Base-by-base conservation (phyloP, 2,329 filamentous ascomycete species). In the Fusarium phyllophilum region DNA sequence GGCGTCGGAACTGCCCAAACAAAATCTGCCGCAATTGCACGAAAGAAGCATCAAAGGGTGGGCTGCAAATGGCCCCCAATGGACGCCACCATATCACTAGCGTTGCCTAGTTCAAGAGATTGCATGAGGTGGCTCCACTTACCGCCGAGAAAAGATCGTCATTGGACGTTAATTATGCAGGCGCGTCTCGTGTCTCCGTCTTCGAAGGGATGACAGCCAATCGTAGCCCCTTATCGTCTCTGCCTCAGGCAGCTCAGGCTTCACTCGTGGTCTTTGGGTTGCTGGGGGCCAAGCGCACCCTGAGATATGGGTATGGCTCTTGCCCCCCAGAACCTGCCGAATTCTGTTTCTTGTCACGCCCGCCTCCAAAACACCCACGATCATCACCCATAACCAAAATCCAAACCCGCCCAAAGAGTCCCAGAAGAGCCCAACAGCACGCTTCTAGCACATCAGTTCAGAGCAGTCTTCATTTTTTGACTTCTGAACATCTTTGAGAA, bases 191-290 rank as follows among this genome's bases (percentile, higher is more conserved):
- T 68, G 75, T 73, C 66, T 59, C 68, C 65, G 38, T 58, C 59
- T 41, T 55, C 31, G 38, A 48, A 38, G 54, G 18, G 44, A 17
- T 41, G 49, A 42, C 49, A 44, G 18, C 77, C 76, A 78, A 79
- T 79, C 5, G 55, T 33, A 70, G 36, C 8, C 12, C 15, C 24
- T 55, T 49, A 52, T 36, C 14, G 2, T 33, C 13, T 41, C 11
- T 77, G 77, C 77, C 77, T 79, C 65, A 79, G 77, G 77, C 74
- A 78, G 67, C 58, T 75, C 48, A 73, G 77, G 77, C 74, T 42
- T 52, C 57, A 49, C 74, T 56, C 46, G 31, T 64, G 55, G 61
- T 56, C 72, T 74, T 75, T 51, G 51, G 61, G 60, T 70, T 70
- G 51, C 61, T 70, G 73, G 75, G 77, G 75, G 74, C 68, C 70